phyloP scores from a whole-genome alignment of 257 asterid species.

The Solanum corneliomulleri region DNA sequence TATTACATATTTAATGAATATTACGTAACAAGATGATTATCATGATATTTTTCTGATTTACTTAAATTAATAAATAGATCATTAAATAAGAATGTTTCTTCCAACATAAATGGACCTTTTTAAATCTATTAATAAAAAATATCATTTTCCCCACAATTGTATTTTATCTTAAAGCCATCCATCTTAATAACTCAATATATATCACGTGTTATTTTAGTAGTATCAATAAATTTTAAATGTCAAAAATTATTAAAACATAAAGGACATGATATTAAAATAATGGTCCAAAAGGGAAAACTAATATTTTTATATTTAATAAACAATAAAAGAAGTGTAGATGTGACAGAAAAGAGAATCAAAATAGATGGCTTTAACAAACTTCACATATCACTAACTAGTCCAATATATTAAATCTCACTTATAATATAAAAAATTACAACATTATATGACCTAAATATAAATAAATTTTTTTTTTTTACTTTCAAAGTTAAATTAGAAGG shows the following conservation, averaged over 20 bases:
- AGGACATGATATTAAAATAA: neutral
- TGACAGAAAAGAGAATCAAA: neutral
- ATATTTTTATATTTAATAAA: neutral
- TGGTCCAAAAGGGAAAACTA: neutral
- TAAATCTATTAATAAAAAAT: neutral
- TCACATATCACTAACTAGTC: neutral
- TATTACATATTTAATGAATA: neutral
- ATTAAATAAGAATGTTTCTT: no score
- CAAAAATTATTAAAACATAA: neutral
- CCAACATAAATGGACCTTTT: neutral
- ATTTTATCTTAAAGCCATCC: neutral
- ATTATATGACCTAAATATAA: no score
- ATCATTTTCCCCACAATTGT: neutral
- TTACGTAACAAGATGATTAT: neutral
- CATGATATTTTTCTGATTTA: no score
- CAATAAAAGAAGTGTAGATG: neutral
- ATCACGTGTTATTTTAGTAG: neutral
- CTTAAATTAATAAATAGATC: rapidly evolving
- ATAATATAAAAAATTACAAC: neutral
- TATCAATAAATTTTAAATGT: neutral
- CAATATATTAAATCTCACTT: neutral
- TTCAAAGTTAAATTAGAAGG: neutral
- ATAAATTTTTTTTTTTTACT: no score
- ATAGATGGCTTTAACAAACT: neutral
- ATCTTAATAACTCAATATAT: neutral